A percentile compares a stretch with the other conserved stretches of the same genome.
phyloP scores from a whole-genome alignment of 2,329 filamentous ascomycete genomes.

The Atkinsonella texensis region DNA sequence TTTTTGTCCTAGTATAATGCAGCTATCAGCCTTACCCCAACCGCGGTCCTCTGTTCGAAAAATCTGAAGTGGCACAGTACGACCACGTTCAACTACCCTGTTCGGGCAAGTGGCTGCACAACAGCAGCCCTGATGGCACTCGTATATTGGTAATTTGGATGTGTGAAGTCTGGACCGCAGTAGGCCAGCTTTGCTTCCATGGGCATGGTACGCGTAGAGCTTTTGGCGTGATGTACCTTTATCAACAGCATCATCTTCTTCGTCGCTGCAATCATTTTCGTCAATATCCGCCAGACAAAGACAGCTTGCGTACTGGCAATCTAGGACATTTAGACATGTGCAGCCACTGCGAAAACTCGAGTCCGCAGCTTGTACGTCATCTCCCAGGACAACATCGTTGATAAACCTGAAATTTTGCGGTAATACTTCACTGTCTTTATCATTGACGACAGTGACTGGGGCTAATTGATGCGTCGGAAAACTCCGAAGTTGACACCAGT shows the following conservation, averaged over 20 bases:
- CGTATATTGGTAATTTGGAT: conserved; percentile 57
- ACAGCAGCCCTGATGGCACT: conserved; percentile 62
- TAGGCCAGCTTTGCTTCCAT: conserved; percentile 38
- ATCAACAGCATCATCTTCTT: conserved; percentile 26
- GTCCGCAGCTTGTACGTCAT: conserved; percentile 47
- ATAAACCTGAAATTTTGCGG: conserved; percentile 60
- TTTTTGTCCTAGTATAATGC: background rate
- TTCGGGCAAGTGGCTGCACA: conserved; percentile 58
- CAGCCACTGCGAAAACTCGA: conserved; percentile 58
- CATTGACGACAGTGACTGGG: conserved; percentile 54
- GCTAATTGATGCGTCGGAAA: conserved; percentile 36
- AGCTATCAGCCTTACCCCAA: conserved; percentile 46
- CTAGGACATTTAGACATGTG: conserved; percentile 45
- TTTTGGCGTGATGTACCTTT: conserved; percentile 16
- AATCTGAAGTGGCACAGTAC: conserved; percentile 60
- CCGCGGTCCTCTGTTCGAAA: conserved; percentile 63
- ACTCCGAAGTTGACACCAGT: conserved; percentile 48
- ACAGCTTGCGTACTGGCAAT: conserved; percentile 58
- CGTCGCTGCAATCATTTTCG: conserved; percentile 6
- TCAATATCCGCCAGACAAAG: conserved; percentile 55
- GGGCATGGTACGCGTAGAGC: conserved; percentile 52
- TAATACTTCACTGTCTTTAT: conserved; percentile 40
- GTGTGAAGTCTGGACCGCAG: conserved; percentile 39
- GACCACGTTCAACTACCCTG: conserved; percentile 62
- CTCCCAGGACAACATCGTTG: conserved; percentile 43